phyloP scores from a whole-genome alignment of 2,329 filamentous ascomycete species.

The Magnaporthiopsis rhizophila region DNA sequence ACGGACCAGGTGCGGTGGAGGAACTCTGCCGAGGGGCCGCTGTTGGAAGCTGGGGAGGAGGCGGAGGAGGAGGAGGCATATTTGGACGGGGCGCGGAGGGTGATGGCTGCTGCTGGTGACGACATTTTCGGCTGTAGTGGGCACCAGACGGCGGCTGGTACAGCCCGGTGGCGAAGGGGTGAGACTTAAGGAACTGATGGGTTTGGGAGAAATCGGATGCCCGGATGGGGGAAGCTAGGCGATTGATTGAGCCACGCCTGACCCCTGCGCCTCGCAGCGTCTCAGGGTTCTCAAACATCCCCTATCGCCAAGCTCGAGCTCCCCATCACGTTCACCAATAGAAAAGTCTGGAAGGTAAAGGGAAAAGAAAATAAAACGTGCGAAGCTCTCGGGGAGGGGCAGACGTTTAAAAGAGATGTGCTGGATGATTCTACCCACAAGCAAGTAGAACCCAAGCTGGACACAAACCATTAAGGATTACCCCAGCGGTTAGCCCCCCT shows the following conservation, averaged over 20 bases:
- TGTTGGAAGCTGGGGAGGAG: conserved; percentile 16
- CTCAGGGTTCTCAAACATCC: background rate
- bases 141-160: no score
- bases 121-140: background rate
- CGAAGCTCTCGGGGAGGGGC: no score
- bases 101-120: conserved; percentile 16
- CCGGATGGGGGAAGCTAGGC: no score
- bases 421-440: no score
- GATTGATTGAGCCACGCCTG: no score
- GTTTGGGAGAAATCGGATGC: background rate
- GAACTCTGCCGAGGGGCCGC: conserved; percentile 46
- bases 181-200: background rate
- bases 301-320: background rate
- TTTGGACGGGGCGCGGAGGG: conserved; percentile 40
- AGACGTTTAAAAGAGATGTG: no score
- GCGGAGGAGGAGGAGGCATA: conserved; percentile 25
- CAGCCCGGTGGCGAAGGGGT: background rate
- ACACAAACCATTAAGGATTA: no score
- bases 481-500: no score
- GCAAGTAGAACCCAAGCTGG: no score
- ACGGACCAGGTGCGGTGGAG: conserved; percentile 63
- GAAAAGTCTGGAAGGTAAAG: no score
- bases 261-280: background rate
- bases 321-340: no score
- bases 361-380: no score